Evolutionary conservation across 108 stramenopile genomes (phyloP).

Genomic region (Nannochloropsis salina): DNA sequence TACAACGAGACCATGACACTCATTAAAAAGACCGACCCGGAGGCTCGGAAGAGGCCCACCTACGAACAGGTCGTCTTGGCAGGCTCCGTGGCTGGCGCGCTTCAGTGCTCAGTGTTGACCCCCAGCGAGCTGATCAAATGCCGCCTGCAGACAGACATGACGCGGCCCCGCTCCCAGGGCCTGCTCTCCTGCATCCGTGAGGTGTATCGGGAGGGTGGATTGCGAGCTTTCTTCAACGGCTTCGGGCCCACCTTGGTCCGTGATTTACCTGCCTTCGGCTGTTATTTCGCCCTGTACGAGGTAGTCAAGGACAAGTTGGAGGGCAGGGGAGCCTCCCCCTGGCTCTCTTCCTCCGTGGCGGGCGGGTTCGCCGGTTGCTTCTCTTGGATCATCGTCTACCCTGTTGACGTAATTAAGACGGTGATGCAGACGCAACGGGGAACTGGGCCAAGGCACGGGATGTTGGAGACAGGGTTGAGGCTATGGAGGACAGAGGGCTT

Average conservation of each 20-base stretch:
- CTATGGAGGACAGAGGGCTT: slow-evolving; percentile 25
- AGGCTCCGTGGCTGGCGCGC: slow-evolving; percentile 74
- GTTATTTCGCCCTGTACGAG: slow-evolving; percentile 82
- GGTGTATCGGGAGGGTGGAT: slow-evolving; percentile 36
- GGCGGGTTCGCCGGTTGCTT: slow-evolving; percentile 75
- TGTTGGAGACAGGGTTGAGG: neutral
- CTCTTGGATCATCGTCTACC: slow-evolving; percentile 80
- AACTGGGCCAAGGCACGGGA: slow-evolving; percentile 6
- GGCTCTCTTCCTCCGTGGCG: slow-evolving; percentile 61
- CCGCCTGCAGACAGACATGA: slow-evolving; percentile 67
- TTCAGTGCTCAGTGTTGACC: slow-evolving; percentile 68
- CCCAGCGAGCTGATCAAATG: slow-evolving; percentile 88
- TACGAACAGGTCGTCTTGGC: slow-evolving; percentile 58
- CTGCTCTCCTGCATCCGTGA: slow-evolving; percentile 39
- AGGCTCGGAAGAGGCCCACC: neutral
- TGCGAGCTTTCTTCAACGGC: slow-evolving; percentile 45
- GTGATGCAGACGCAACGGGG: slow-evolving; percentile 32
- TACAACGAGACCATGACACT: slow-evolving; percentile 66
- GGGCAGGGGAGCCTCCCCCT: neutral
- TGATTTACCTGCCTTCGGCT: slow-evolving; percentile 80
- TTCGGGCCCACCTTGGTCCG: slow-evolving; percentile 42
- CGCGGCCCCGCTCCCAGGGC: slow-evolving; percentile 23
- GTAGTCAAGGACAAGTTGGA: slow-evolving; percentile 26
- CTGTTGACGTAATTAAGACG: slow-evolving; percentile 82
- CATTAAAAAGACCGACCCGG: neutral